Evolutionary conservation across 805 yeast species (phyloP), one percentile per base, ranked within the genome.

Genomic region (Schizosaccharomyces japonicus): DNA sequence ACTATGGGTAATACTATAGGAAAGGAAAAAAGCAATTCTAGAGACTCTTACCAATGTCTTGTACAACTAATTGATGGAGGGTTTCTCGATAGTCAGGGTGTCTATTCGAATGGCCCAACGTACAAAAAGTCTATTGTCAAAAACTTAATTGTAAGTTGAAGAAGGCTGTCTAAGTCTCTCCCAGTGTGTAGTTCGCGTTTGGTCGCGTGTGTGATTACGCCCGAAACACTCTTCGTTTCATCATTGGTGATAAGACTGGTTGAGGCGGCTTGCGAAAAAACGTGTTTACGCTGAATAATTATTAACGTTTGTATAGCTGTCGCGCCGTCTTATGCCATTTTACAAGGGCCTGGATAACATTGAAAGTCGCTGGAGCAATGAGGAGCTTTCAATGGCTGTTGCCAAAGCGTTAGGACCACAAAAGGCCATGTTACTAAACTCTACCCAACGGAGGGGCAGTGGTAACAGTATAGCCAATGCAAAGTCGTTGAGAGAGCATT

Each of bases 81-180:
- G 1, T 84, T 65, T 58, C 63, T 87, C 52, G 94, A 93, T 1
- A 95, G 96, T 0, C 81, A 72, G 61, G 95, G 95, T 1, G 80
- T 80, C 29, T 87, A 87, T 61, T 72, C 76, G 52, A 66, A 71
- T 29, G 75, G 79, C 44, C 77, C 75, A 54, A 94, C 81, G 59
- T 87, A 74, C 63, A 72, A 78, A 55, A 71, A 80, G 13, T 71
- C 71, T 13, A 66, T 78, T 2, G 95, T 90, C n/a, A 70, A 80
- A 48, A 70, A 65, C 15, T 64, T 80, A 34, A 79, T 87, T 21
- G 57, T 57, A 49, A 31, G 57, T 47, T 17, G 10, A 17, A 25
- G n/a, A 13, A 27, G 40, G 21, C 21, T 32, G 13, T 32, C 19
- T 17, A 10, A n/a, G 11, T 4, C 10, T 15, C 40, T 13, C 42